These are phyloP conservation scores for Canavalia gladiata DNA, from an alignment of 306 rosid genomes.

Conservation along the genomic window DNA sequence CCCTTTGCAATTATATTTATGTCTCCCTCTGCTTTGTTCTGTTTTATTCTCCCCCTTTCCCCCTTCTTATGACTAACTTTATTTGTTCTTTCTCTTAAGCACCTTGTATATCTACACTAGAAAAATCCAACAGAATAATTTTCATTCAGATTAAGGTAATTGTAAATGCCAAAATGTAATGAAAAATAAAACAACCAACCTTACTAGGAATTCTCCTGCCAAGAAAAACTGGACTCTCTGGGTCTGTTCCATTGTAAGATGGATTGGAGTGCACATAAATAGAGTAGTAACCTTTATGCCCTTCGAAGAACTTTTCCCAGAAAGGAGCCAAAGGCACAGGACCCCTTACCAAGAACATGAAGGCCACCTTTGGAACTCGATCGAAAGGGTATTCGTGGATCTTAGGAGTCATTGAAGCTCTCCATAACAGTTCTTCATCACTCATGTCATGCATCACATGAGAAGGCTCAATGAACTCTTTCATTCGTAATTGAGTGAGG, in stretches of 20 bases:
- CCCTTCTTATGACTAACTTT: conserved; percentile 1
- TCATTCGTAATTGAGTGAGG: conserved; percentile 45
- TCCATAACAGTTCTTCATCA: conserved; percentile 76
- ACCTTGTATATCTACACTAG: neutral
- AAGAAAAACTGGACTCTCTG: conserved; percentile 61
- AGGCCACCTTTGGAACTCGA: conserved; percentile 78
- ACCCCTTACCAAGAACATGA: conserved; percentile 79
- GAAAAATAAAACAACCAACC: conserved; percentile 62
- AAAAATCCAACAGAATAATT: neutral
- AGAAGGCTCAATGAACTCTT: conserved; percentile 58
- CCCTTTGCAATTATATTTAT: neutral
- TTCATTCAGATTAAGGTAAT: conserved; percentile 7
- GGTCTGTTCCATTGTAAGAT: conserved; percentile 61
- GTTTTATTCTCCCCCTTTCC: conserved; percentile 3
- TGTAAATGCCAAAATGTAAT: neutral
- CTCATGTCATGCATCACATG: conserved; percentile 61
- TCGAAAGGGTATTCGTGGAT: conserved; percentile 57
- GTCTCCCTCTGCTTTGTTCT: conserved; percentile 24
- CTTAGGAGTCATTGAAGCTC: conserved; percentile 74
- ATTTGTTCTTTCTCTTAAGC: neutral
- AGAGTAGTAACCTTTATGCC: conserved; percentile 70
- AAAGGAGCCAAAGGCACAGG: conserved; percentile 66
- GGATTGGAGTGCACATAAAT: conserved; percentile 85
- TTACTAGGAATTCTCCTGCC: conserved; percentile 81
- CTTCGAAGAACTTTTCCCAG: conserved; percentile 79